A percentile compares a stretch with the other conserved stretches of the same genome.
These are phyloP conservation scores for Alternaria sp. DNA, from an alignment of 2,329 filamentous ascomycete species.

Conservation along the genomic window DNA sequence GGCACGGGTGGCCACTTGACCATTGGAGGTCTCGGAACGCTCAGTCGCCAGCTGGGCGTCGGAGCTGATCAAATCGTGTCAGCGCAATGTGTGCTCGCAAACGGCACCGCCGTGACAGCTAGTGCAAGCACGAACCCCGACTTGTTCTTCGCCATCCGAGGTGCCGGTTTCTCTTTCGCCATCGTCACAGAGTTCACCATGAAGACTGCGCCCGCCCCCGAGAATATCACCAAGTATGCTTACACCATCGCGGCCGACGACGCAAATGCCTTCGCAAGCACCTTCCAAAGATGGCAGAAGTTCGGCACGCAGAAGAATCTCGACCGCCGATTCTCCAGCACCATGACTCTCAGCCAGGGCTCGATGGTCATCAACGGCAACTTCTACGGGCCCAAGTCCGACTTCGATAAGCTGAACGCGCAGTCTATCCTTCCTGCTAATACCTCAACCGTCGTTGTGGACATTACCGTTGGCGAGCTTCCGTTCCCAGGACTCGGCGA, in stretches of 20 bases:
- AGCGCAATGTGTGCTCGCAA: not conserved
- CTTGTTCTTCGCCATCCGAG: slow-evolving; percentile 1
- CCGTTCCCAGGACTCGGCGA: not conserved
- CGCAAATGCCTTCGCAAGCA: not conserved
- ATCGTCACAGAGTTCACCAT: slow-evolving; percentile 1
- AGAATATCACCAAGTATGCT: not conserved
- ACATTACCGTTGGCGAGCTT: not conserved
- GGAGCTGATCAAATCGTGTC: not conserved
- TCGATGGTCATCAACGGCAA: not conserved
- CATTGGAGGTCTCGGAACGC: slow-evolving; percentile 1
- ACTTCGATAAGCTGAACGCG: not conserved
- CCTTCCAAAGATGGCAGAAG: not conserved
- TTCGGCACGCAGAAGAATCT: not conserved
- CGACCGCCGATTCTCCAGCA: not conserved
- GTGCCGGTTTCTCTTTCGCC: not conserved
- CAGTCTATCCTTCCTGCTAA: not conserved
- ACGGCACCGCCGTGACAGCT: not conserved
- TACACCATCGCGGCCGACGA: not conserved
- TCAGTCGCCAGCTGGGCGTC: not conserved
- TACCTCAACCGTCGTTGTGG: not conserved
- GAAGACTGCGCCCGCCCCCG: not conserved
- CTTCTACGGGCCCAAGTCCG: not conserved
- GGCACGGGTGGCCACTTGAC: not conserved
- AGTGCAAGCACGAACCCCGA: not conserved
- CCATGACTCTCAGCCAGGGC: not conserved